phyloP scores from a whole-genome alignment of 2,329 filamentous ascomycete genomes.

The Didymella exigua region DNA sequence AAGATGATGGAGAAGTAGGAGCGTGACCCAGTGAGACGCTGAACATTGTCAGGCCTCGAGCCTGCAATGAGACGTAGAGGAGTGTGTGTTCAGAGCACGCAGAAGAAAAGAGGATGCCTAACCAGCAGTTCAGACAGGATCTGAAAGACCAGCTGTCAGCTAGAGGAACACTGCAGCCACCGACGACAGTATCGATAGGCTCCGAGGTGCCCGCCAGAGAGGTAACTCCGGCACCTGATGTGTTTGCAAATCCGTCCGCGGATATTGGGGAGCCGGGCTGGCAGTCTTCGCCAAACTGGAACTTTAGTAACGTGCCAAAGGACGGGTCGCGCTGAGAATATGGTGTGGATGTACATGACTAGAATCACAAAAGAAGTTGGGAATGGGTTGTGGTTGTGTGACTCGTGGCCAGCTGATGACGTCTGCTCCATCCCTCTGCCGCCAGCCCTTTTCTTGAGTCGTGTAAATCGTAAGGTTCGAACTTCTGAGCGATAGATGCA shows the following conservation, averaged over 20 bases:
- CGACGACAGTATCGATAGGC: too few relatives aligned
- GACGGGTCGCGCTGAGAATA: not conserved
- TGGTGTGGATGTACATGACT: too few relatives aligned
- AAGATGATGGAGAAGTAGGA: not conserved
- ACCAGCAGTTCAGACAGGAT: not conserved
- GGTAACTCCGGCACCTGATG: not conserved
- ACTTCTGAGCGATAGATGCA: too few relatives aligned
- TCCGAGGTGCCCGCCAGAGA: not conserved
- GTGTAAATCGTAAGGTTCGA: too few relatives aligned
- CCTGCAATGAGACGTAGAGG: slow-evolving; percentile 2
- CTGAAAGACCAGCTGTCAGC: too few relatives aligned
- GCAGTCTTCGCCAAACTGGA: not conserved
- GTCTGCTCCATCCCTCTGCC: too few relatives aligned
- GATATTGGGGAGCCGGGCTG: too few relatives aligned
- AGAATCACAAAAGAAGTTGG: too few relatives aligned
- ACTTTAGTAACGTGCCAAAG: not conserved
- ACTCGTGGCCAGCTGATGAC: too few relatives aligned
- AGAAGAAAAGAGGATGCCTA: not conserved
- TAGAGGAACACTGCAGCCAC: too few relatives aligned
- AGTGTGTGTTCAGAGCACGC: not conserved
- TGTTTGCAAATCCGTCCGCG: slow-evolving; percentile 1
- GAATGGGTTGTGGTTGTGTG: too few relatives aligned
- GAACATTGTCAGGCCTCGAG: not conserved
- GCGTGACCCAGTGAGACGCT: not conserved
- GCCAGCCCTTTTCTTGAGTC: too few relatives aligned